Evolutionary conservation across 177 flowering plant species (phyloP), one percentile per base, ranked within the genome.

Genomic region (Vitis hybrid): DNA sequence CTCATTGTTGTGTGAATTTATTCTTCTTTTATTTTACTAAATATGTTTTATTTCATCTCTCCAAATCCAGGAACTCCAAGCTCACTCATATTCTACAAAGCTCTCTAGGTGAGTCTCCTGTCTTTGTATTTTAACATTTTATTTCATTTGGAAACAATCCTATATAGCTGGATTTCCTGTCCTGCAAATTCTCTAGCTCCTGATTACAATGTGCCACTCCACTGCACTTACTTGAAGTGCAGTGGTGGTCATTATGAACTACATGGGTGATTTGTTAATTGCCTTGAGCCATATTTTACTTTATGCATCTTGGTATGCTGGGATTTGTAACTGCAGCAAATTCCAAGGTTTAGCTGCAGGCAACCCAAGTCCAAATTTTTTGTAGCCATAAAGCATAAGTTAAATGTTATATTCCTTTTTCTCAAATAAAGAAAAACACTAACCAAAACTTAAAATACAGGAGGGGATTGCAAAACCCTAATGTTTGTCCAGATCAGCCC

Each of bases 401-500:
- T n/a, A 62, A 69, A 16, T 3, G 1, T 26, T 62, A 26, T 26
- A 51, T 31, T 16, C n/a, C 13, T 49, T 21, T 31, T 33, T 14
- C 19, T 33, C 18, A 21, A 10, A 1, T 10, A 16, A 52, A 31
- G 56, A 18, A 13, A 51, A 18, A 51, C 56, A 3, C 51, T 66
- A 31, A 52, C 49, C 74, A 66, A 12, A 67, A 18, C 14, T 56
- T 58, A 45, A 68, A 70, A 60, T 80, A 70, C 83, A 93, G 98
- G 98, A 21, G 97, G 98, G 60, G 97, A 93, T 79, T 91, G 94
- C 87, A 93, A 93, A 80, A 90, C 98, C 8, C 56, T 93, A 51
- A 93, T 93, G 98, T 90, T 91, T 80, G 98, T 90, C 52, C 97
- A 93, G 77, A 85, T 92, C 50, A 92, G 98, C 76, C 97, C 97